phyloP scores from a whole-genome alignment of 306 rosid species.

The Abrus precatorius region DNA sequence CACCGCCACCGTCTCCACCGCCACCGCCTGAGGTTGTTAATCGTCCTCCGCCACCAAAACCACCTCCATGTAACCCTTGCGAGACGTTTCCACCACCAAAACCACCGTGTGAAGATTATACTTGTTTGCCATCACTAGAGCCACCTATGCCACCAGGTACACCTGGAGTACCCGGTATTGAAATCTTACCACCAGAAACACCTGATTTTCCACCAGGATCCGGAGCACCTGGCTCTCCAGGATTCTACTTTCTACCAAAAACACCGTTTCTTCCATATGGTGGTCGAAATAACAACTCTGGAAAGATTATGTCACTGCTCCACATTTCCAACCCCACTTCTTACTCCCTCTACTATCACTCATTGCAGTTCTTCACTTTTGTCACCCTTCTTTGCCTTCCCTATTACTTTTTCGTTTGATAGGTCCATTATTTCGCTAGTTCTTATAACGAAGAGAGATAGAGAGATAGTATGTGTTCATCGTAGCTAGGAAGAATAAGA shows the following conservation, averaged over 20 bases:
- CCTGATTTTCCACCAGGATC: neutral
- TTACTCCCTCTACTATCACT: neutral
- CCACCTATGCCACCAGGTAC: conserved; percentile 31
- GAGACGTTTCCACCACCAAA: conserved; percentile 12
- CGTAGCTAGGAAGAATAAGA: no score
- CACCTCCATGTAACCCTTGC: conserved; percentile 26
- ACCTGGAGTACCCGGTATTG: neutral
- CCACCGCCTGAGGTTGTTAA: neutral
- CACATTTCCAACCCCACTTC: neutral
- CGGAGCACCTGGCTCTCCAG: neutral
- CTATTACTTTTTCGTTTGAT: conserved; percentile 21
- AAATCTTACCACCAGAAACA: neutral
- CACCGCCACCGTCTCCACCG: neutral
- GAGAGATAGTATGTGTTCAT: no score
- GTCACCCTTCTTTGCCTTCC: conserved; percentile 27
- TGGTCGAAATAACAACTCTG: neutral
- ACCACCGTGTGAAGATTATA: neutral
- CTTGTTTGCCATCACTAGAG: conserved; percentile 1
- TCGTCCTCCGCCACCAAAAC: conserved; percentile 33
- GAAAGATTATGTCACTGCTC: neutral
- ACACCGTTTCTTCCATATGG: no score
- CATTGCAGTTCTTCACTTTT: neutral
- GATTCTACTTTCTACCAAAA: neutral
- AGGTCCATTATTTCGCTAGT: neutral
- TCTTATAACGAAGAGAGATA: neutral